phyloP scores from a whole-genome alignment of 192 early-diverging fungal species.

The Pilaira anomala region DNA sequence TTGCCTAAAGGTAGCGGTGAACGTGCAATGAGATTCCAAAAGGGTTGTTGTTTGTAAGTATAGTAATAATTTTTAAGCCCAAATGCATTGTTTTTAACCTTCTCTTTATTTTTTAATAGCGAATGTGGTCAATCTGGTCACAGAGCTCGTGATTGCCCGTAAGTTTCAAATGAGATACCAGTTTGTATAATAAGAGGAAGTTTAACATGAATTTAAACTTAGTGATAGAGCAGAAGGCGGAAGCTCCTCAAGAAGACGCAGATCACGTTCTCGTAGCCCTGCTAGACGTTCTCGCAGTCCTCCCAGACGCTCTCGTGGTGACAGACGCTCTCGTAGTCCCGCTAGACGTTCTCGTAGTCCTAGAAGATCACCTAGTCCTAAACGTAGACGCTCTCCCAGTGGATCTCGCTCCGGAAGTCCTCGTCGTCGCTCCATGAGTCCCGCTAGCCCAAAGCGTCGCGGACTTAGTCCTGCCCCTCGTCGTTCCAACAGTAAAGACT shows the following conservation, averaged over 20 bases:
- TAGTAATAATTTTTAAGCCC: not conserved
- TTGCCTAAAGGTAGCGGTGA: conserved; percentile 30
- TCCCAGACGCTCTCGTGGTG: not conserved
- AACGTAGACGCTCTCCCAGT: not conserved
- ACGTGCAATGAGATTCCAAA: conserved; percentile 31
- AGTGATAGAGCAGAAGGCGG: conserved; percentile 7
- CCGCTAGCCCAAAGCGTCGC: not conserved
- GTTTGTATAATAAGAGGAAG: not conserved
- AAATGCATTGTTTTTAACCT: not conserved
- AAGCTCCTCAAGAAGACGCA: conserved; percentile 7
- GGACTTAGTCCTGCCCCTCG: not conserved
- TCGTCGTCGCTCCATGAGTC: not conserved
- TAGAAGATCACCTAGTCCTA: not conserved
- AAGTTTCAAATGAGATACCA: conserved; percentile 4
- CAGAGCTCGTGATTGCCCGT: conserved; percentile 31
- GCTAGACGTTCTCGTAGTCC: not conserved
- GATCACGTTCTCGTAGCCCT: conserved; percentile 9
- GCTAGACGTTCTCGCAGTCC: conserved; percentile 12
- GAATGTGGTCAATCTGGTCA: conserved; percentile 36
- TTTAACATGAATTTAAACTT: not conserved
- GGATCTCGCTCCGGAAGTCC: not conserved
- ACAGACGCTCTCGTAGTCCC: conserved; percentile 11
- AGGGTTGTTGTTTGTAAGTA: conserved; percentile 36
- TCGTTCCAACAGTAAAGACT: not conserved
- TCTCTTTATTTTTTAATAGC: conserved; percentile 13